phyloP scores from a whole-genome alignment of 2,329 filamentous ascomycete genomes.

The Penicillium hordei region DNA sequence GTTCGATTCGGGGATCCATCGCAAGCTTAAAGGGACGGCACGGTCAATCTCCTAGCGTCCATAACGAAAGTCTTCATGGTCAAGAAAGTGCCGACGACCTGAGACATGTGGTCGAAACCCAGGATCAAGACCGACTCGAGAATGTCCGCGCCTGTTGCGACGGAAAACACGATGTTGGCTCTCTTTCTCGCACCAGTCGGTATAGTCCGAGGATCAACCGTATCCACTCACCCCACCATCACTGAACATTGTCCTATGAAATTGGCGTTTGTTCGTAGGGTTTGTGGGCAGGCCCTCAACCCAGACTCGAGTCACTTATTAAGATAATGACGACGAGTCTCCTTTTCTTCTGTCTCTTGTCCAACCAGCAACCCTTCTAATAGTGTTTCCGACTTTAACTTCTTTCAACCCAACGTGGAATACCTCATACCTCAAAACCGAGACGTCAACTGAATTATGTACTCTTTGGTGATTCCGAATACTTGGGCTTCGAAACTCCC shows the following conservation, averaged over 20 bases:
- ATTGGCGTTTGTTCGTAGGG: conserved; percentile 20
- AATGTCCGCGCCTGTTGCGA: conserved; percentile 97
- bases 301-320: conserved; percentile 20
- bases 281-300: conserved; percentile 29
- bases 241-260: conserved; percentile 13
- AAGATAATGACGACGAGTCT: conserved; percentile 24
- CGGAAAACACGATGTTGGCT: conserved; percentile 72
- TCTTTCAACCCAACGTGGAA: neutral
- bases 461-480: neutral
- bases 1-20: conserved; percentile 52
- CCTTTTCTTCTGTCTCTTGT: conserved; percentile 18
- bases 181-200: conserved; percentile 43
- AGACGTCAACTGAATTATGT: neutral
- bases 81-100: conserved; percentile 83
- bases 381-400: neutral
- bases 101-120: conserved; percentile 70
- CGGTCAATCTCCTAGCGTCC: conserved; percentile 37
- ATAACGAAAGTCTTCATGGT: conserved; percentile 41
- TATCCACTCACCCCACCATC: conserved; percentile 38
- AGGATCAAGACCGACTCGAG: conserved; percentile 72
- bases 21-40: conserved; percentile 48
- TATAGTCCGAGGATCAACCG: conserved; percentile 43
- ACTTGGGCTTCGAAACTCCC: neutral
- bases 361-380: conserved; percentile 12
- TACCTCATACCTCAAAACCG: neutral